Percentiles rank a stretch among this genome's conserved stretches.
Evolutionary conservation across 23 red algal genomes (phyloP).

Genomic region (Chondrus crispus): DNA sequence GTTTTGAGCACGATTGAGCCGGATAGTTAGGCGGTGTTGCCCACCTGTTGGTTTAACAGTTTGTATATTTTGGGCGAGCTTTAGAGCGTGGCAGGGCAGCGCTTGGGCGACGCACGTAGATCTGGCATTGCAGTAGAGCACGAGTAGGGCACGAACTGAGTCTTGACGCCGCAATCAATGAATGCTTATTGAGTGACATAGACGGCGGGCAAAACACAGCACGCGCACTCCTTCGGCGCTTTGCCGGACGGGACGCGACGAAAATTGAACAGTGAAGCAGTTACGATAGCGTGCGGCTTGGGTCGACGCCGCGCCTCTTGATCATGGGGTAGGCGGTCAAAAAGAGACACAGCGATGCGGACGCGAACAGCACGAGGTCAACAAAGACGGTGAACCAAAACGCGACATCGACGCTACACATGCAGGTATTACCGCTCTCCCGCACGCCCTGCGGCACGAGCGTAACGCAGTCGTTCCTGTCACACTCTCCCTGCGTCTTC

Average conservation of each 20-base stretch:
- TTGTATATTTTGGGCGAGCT: too few relatives aligned
- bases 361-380: conserved; percentile 38
- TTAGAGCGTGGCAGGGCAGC: too few relatives aligned
- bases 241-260: too few relatives aligned
- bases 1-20: conserved; percentile 55
- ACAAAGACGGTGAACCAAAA: conserved; percentile 58
- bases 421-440: conserved; percentile 40
- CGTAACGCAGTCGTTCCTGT: conserved; percentile 6
- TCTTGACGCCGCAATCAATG: too few relatives aligned
- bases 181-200: too few relatives aligned
- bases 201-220: too few relatives aligned
- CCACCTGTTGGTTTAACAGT: too few relatives aligned
- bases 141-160: too few relatives aligned
- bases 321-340: conserved; percentile 21
- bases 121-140: too few relatives aligned
- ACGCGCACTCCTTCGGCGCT: too few relatives aligned
- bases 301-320: conserved; percentile 24
- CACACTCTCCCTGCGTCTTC: conserved; percentile 34
- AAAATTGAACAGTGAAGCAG: too few relatives aligned
- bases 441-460: conserved; percentile 41
- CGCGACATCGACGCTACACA: conserved; percentile 39
- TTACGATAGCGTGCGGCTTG: not conserved
- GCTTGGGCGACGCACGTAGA: too few relatives aligned
- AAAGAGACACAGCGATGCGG: conserved; percentile 18
- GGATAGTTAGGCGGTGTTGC: conserved; percentile 31